phyloP scores from a whole-genome alignment of 2,329 filamentous ascomycete species.

The Zymoseptoria brevis region DNA sequence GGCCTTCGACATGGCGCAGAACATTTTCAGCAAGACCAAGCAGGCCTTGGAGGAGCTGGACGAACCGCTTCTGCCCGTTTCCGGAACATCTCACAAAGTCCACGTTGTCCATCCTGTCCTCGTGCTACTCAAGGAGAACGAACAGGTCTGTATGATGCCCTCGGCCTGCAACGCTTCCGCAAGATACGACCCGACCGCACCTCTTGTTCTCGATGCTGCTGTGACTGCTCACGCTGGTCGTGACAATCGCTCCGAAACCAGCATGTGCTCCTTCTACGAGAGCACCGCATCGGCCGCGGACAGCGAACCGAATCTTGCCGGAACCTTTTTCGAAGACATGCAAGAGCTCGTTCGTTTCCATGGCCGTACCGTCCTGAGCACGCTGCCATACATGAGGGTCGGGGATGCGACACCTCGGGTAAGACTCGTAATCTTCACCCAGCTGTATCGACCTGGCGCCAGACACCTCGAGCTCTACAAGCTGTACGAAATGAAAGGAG shows the following conservation, averaged over 20 bases:
- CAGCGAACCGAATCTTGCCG: neutral
- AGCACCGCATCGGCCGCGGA: neutral
- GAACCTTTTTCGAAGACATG: neutral
- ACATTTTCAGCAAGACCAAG: neutral
- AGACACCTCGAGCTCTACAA: neutral
- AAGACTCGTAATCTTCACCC: neutral
- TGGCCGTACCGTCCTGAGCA: neutral
- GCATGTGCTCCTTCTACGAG: neutral
- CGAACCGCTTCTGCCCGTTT: neutral
- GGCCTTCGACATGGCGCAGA: neutral
- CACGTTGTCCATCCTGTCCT: neutral
- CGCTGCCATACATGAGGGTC: neutral
- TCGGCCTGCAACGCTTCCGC: too few relatives aligned
- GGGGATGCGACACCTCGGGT: neutral
- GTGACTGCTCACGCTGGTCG: neutral
- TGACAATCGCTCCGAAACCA: neutral
- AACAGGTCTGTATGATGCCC: neutral
- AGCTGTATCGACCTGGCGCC: neutral
- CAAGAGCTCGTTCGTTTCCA: neutral
- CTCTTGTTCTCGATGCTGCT: neutral
- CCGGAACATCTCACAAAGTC: neutral
- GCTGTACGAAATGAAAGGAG: constrained; percentile 3
- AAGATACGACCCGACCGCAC: neutral
- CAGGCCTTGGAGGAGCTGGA: neutral
- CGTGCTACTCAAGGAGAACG: neutral